These are phyloP conservation scores for Shiraia sp. DNA, from an alignment of 2,329 filamentous ascomycete genomes.

Conservation along the genomic window DNA sequence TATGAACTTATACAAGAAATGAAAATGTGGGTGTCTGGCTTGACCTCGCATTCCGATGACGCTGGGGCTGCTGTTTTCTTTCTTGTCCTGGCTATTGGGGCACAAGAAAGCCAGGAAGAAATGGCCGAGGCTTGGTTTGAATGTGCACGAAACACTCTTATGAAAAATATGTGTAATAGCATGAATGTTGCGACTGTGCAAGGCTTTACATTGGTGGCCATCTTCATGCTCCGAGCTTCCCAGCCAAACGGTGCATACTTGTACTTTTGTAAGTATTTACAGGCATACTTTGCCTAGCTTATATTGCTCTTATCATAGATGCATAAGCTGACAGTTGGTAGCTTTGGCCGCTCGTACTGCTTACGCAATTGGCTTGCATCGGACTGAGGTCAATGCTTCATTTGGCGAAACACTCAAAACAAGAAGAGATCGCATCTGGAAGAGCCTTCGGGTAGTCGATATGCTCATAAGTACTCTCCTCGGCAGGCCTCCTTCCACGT, in stretches of 20 bases:
- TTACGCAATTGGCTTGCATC: slow-evolving; percentile 57
- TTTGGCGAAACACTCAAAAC: slow-evolving; percentile 50
- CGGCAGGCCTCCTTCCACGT: slow-evolving; percentile 58
- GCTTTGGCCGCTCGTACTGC: slow-evolving; percentile 55
- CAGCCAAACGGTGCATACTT: slow-evolving; percentile 58
- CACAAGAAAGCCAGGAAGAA: slow-evolving; percentile 48
- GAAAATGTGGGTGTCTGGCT: slow-evolving; percentile 27
- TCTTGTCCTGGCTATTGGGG: slow-evolving; percentile 56
- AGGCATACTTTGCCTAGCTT: not conserved
- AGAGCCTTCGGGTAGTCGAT: slow-evolving; percentile 56
- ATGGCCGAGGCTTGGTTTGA: slow-evolving; percentile 54
- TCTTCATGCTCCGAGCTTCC: slow-evolving; percentile 57
- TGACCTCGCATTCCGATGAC: slow-evolving; percentile 37
- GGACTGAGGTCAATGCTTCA: slow-evolving; percentile 56
- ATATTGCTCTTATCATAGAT: not conserved
- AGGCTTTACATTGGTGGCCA: slow-evolving; percentile 55
- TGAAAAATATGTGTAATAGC: slow-evolving; percentile 53
- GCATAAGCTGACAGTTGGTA: slow-evolving; percentile 2
- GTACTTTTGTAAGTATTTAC: slow-evolving; percentile 47
- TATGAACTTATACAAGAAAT: slow-evolving; percentile 38
- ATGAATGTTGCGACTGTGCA: slow-evolving; percentile 57
- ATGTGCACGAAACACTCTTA: slow-evolving; percentile 50
- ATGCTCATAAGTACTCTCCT: slow-evolving; percentile 56
- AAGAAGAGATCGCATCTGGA: slow-evolving; percentile 56
- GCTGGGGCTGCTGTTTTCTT: slow-evolving; percentile 54